Evolutionary conservation across 768 basidiomycete species (phyloP), one percentile per base, ranked within the genome.

Genomic region (Rhodotorula kratochvilovae): DNA sequence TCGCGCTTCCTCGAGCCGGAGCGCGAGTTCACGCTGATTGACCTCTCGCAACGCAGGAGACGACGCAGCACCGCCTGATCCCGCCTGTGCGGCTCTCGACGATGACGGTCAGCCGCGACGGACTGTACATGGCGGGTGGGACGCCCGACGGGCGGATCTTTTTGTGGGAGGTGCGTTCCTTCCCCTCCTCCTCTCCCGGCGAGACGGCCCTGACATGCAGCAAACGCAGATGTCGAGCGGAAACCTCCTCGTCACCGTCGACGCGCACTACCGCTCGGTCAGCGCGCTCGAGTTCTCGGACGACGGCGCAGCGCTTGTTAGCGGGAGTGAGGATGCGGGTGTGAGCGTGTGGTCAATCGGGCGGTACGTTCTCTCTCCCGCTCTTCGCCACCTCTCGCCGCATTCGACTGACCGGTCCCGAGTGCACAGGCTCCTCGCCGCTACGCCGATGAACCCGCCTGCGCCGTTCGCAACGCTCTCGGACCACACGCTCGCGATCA

Each of bases 181-280:
- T 75, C 33, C 73, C 74, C 15, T 60, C 76, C 21, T 67, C 63
- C 17, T 51, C 77, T 15, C 10, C 3, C 36, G 3, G 3, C 11
- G 16, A 0, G 42, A 2, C 58, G 51, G 29, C 46, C 29, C 12
- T 45, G 55, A 27, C 25, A 25, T 23, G 10, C 27, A 35, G 33
- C 39, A 27, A 5, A 27, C 7, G 15, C 36, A 76, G 74, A 23
- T 73, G 48, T 53, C 78, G 10, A 90, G 88, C 0, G 87, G 90
- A 58, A 83, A 86, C 12, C 82, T 85, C 6, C 84, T 94, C 53
- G 86, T 89, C n/a, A 88, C 91, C 2, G 93, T 93, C 87, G 94
- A 97, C 70, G 94, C 94, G 27, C 95, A 98, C 80, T 99, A 98
- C 82, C 90, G 95, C 68, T 85, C 87, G 78, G 85, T 97, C 63